phyloP scores from a whole-genome alignment of 164 flowering plant genomes.

The Tetrastigma voinierianum region DNA sequence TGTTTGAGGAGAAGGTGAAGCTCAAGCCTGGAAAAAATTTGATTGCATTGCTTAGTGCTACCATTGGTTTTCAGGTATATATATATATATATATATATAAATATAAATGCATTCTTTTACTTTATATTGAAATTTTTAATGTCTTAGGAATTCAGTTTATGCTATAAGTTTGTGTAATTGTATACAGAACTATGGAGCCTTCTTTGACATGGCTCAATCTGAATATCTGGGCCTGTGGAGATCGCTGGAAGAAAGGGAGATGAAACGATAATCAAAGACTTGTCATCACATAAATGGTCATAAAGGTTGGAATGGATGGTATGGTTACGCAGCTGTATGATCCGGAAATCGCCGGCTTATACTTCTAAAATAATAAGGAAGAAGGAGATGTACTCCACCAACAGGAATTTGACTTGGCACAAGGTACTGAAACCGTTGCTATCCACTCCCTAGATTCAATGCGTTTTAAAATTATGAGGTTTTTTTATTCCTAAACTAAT shows the following conservation, averaged over 20 bases:
- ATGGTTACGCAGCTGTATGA: conserved; percentile 20
- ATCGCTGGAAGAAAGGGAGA: conserved; percentile 41
- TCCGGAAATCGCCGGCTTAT: neutral
- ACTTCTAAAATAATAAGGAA: no score
- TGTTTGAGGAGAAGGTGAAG: conserved; percentile 32
- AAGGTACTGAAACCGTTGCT: conserved; percentile 44
- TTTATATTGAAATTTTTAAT: no score
- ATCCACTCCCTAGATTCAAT: no score
- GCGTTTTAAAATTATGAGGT: no score
- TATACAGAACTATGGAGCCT: conserved; percentile 54
- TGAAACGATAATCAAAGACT: conserved; percentile 38
- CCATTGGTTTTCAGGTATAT: conserved; percentile 52
- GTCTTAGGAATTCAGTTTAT: neutral
- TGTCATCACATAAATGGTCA: conserved; percentile 47
- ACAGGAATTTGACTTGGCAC: conserved; percentile 59
- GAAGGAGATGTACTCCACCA: conserved; percentile 23
- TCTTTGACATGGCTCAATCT: conserved; percentile 31
- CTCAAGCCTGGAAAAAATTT: conserved; percentile 42
- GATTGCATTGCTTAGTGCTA: conserved; percentile 55
- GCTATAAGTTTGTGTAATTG: neutral
- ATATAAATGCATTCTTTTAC: no score
- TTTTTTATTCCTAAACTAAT: no score
- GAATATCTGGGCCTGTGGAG: conserved; percentile 52
- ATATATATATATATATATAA: neutral
- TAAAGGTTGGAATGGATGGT: conserved; percentile 60